These are phyloP conservation scores for Pichia sp. DNA, from an alignment of 1,139 yeast species.

Conservation along the genomic window DNA sequence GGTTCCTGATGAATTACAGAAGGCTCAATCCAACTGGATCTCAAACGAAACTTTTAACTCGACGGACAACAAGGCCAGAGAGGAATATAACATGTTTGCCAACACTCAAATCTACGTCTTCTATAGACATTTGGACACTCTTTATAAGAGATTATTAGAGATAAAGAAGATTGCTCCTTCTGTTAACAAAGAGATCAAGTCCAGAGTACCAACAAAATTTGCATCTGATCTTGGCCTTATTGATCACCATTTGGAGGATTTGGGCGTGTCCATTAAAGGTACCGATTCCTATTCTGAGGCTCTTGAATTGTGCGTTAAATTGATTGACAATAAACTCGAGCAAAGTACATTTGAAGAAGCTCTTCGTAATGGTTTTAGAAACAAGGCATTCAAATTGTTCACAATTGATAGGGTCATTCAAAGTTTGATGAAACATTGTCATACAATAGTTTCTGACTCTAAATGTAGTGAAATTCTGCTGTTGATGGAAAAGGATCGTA, in stretches of 20 bases:
- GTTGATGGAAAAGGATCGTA: slow-evolving; percentile 78
- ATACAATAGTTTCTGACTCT: slow-evolving; percentile 70
- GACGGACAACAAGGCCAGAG: slow-evolving; percentile 34
- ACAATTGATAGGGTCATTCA: slow-evolving; percentile 92
- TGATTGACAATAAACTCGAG: slow-evolving; percentile 88
- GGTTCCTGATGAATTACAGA: slow-evolving; percentile 45
- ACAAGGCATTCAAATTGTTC: slow-evolving; percentile 86
- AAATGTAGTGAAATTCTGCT: slow-evolving; percentile 78
- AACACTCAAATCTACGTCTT: slow-evolving; percentile 91
- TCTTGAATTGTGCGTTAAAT: slow-evolving; percentile 61
- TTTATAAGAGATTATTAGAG: slow-evolving; percentile 75
- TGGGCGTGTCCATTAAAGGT: slow-evolving; percentile 70
- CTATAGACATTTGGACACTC: slow-evolving; percentile 77
- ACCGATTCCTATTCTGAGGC: slow-evolving; percentile 75
- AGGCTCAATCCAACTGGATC: slow-evolving; percentile 66
- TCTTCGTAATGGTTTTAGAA: slow-evolving; percentile 89
- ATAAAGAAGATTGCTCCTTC: slow-evolving; percentile 62
- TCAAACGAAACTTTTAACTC: slow-evolving; percentile 28
- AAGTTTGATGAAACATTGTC: slow-evolving; percentile 85
- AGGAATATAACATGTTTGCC: slow-evolving; percentile 72
- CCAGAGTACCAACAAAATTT: slow-evolving; percentile 68
- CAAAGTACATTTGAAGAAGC: slow-evolving; percentile 96
- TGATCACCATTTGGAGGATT: slow-evolving; percentile 75
- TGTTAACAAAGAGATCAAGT: slow-evolving; percentile 67
- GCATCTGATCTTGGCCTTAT: slow-evolving; percentile 83